phyloP scores from a whole-genome alignment of 768 basidiomycete species.

The Termitomyces sp. region DNA sequence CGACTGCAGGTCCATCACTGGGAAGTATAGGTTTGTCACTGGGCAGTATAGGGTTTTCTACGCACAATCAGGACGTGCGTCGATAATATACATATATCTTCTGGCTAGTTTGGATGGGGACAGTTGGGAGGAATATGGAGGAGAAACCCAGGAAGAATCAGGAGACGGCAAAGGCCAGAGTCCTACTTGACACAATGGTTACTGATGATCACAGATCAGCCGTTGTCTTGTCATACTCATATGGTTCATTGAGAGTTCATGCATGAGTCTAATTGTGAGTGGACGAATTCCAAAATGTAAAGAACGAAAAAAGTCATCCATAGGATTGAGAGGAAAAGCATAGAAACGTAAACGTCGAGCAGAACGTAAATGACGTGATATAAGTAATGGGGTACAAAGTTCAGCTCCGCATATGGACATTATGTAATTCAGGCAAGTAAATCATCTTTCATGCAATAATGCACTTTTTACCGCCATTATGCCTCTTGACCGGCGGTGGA shows the following conservation, averaged over 20 bases:
- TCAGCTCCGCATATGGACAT: slow-evolving; percentile 18
- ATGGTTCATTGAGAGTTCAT: slow-evolving; percentile 1
- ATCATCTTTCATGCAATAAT: slow-evolving; percentile 58
- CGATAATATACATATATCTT: slow-evolving; percentile 6
- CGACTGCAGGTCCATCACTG: slow-evolving; percentile 13
- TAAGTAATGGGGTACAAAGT: slow-evolving; percentile 26
- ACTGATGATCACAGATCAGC: slow-evolving; percentile 10
- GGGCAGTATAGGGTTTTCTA: slow-evolving; percentile 1
- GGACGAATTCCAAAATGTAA: slow-evolving; percentile 12
- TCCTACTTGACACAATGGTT: slow-evolving; percentile 10
- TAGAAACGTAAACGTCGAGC: slow-evolving; percentile 60
- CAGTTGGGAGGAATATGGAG: background rate
- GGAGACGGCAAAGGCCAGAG: background rate
- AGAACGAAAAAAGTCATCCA: slow-evolving; percentile 13
- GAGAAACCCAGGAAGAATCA: background rate
- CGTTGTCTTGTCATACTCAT: background rate
- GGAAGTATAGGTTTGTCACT: no score
- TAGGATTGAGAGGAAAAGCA: slow-evolving; percentile 21
- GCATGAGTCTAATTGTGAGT: slow-evolving; percentile 3
- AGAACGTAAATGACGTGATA: slow-evolving; percentile 68
- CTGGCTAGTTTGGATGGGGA: background rate
- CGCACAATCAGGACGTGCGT: background rate
- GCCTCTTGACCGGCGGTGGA: slow-evolving; percentile 53
- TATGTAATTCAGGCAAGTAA: slow-evolving; percentile 7
- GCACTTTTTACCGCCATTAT: slow-evolving; percentile 42